phyloP scores from a whole-genome alignment of 176 grass and related monocot genomes.

The Paspalum vaginatum region DNA sequence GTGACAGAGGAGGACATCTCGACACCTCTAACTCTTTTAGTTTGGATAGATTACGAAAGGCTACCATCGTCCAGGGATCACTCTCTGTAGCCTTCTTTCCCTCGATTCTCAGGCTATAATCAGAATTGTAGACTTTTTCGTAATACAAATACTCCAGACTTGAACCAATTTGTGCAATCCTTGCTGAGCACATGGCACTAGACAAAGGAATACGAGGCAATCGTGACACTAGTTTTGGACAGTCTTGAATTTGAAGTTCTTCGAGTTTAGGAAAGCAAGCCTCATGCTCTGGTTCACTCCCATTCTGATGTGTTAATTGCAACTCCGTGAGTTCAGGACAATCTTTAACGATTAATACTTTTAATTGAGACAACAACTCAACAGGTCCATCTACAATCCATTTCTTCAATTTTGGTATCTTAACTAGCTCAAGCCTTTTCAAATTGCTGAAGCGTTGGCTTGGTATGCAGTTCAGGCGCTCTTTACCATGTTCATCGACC shows the following conservation, averaged over 20 bases:
- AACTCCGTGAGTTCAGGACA: not conserved
- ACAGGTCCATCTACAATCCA: not conserved
- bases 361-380: not conserved
- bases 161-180: rapidly evolving
- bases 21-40: rapidly evolving
- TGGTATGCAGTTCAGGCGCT: not conserved
- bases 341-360: not conserved
- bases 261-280: not conserved
- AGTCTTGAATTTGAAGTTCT: rapidly evolving
- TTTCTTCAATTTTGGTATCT: not conserved
- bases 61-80: not conserved
- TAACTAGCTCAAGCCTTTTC: not conserved
- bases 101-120: not conserved
- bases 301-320: not conserved
- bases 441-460: not conserved
- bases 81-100: not conserved
- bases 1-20: not conserved
- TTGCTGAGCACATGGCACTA: not conserved
- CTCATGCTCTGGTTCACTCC: not conserved
- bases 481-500: not conserved
- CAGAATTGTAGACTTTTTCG: not conserved
- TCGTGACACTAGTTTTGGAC: not conserved
- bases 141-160: rapidly evolving
- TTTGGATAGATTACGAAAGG: not conserved
- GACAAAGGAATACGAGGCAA: conserved; percentile 7